These are phyloP conservation scores for Neonectria punicea DNA, from an alignment of 2,329 filamentous ascomycete genomes.

Conservation along the genomic window DNA sequence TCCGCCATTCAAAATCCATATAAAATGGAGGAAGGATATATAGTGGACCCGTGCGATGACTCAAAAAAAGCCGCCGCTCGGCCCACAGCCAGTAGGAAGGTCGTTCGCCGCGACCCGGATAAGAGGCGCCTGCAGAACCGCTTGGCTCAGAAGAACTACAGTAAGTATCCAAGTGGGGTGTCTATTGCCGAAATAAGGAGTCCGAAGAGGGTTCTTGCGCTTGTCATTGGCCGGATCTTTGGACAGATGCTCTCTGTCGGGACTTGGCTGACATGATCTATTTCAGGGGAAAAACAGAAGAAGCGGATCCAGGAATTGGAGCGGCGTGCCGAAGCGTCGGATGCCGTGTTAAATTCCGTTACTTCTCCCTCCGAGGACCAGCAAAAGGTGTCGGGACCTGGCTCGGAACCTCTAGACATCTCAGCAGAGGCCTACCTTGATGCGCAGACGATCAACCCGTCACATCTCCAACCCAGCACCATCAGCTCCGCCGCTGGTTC, in stretches of 20 bases:
- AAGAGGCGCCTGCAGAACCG: slow-evolving; percentile 44
- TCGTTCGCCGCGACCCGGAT: slow-evolving; percentile 37
- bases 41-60: slow-evolving; percentile 1
- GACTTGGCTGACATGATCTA: slow-evolving; percentile 39
- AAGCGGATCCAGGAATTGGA: slow-evolving; percentile 43
- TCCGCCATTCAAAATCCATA: not conserved
- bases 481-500: slow-evolving; percentile 13
- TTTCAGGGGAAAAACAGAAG: slow-evolving; percentile 44
- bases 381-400: not conserved
- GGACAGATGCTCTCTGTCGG: not conserved
- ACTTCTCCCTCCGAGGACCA: not conserved
- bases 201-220: not conserved
- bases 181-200: not conserved
- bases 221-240: not conserved
- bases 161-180: slow-evolving; percentile 46
- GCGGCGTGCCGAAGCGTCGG: slow-evolving; percentile 29
- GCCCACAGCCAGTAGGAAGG: slow-evolving; percentile 21
- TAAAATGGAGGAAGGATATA: slow-evolving; percentile 26
- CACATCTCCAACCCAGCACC: slow-evolving; percentile 22
- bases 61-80: slow-evolving; percentile 2
- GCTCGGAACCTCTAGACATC: not conserved
- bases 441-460: slow-evolving; percentile 33
- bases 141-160: slow-evolving; percentile 62
- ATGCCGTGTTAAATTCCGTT: not conserved
- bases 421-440: not conserved